Evolutionary conservation across 2,329 filamentous ascomycete species (phyloP).

Genomic region (Lasiodiplodia citricola): DNA sequence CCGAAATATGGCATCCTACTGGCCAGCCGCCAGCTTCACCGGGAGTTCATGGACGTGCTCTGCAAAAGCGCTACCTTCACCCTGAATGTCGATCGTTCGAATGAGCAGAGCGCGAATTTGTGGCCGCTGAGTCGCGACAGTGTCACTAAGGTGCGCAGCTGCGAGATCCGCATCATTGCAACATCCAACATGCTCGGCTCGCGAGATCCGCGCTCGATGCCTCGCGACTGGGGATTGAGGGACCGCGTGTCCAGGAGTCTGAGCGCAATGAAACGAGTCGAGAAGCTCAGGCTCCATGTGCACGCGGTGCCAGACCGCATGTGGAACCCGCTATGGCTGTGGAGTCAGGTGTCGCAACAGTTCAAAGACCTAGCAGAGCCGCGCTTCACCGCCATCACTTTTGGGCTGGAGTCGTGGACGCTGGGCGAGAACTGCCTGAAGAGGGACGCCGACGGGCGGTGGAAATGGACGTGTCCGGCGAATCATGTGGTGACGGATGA

Average conservation of each 20-base stretch:
- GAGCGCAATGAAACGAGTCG: constrained; percentile 34
- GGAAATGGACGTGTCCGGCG: constrained; percentile 42
- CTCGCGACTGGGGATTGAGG: constrained; percentile 39
- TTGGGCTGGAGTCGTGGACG: constrained; percentile 42
- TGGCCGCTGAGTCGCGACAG: constrained; percentile 38
- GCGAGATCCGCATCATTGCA: constrained; percentile 39
- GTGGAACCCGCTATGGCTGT: constrained; percentile 43
- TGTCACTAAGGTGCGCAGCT: constrained; percentile 35
- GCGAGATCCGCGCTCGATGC: constrained; percentile 43
- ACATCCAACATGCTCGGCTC: constrained; percentile 44
- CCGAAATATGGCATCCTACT: constrained; percentile 32
- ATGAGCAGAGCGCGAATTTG: constrained; percentile 34
- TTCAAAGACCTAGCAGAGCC: constrained; percentile 34
- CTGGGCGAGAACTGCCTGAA: constrained; percentile 43
- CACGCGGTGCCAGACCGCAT: constrained; percentile 45
- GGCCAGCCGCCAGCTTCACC: constrained; percentile 40
- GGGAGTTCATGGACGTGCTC: constrained; percentile 42
- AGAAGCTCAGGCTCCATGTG: constrained; percentile 37
- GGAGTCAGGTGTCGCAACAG: constrained; percentile 42
- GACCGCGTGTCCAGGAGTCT: constrained; percentile 30
- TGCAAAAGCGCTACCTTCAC: constrained; percentile 40
- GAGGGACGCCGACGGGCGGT: constrained; percentile 35
- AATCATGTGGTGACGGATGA: constrained; percentile 37
- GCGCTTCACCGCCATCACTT: constrained; percentile 39
- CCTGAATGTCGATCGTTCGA: constrained; percentile 40